Evolutionary conservation across 306 rosid species (phyloP), one percentile per base, ranked within the genome.

Genomic region (Vigna radiata): DNA sequence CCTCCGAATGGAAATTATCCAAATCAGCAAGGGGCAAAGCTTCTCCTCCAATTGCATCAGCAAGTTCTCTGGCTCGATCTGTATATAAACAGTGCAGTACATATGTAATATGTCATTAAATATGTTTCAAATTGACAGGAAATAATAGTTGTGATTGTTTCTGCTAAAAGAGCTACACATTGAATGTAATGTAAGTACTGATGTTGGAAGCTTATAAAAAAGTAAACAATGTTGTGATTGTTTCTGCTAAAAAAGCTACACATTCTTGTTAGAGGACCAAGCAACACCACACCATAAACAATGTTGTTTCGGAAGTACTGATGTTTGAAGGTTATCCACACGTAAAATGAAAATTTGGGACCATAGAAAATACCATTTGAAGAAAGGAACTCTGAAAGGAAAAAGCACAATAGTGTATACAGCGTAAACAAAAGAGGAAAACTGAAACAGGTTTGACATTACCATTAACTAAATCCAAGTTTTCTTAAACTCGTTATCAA

Each of bases 51-150:
- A 94, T 49, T 46, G 71, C 37, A 79, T 89, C 82, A 54, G 98
- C 97, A 76, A 94, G 87, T 81, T 94, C 93, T 83, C 86, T 86
- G 13, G 98, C 98, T 77, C 97, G 94, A 70, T 83, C 98, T 94
- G 60, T 60, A 71, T 44, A 58, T 23, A 81, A 61, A 62, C 50
- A 36, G 8, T 36, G 61, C 49, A 59, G 77, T 66, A 56, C 46
- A 73, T n/a, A 67, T 61, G 60, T 21, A 63, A 78, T 13, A 61
- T 33, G 65, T 58, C 74, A 83, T 25, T 59, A 75, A 66, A 70
- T 62, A 19, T 47, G 68, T 17, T 33, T 48, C 49, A 49, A 66
- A 21, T 48, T 36, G 55, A 53, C 17, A 19, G n/a, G n/a, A 85
- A 70, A n/a, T 4, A 41, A 47, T 17, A 61, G 70, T 14, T 52